Percentiles rank a stretch among this genome's conserved stretches.
Evolutionary conservation across 805 yeast species (phyloP).

Genomic region (Saturnispora mendoncae): DNA sequence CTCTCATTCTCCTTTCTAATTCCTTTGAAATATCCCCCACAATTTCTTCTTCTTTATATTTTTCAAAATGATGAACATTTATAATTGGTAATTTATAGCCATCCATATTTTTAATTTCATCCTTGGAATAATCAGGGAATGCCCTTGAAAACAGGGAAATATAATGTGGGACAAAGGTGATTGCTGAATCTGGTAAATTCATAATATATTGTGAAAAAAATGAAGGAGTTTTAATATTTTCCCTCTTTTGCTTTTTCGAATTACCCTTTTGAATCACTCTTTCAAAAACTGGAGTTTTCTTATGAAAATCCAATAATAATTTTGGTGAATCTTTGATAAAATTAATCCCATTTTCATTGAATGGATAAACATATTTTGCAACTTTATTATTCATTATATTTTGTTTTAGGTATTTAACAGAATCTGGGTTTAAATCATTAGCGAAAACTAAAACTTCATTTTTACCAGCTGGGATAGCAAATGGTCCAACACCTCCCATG

Average conservation of each 20-base stretch:
- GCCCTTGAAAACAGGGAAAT: slow-evolving; percentile 54
- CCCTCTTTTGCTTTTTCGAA: slow-evolving; percentile 11
- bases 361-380: slow-evolving; percentile 46
- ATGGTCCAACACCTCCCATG: slow-evolving; percentile 98
- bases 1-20: slow-evolving; percentile 55
- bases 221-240: slow-evolving; percentile 16
- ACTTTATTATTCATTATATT: slow-evolving; percentile 64
- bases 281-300: slow-evolving; percentile 30
- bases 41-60: slow-evolving; percentile 60
- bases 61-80: slow-evolving; percentile 90
- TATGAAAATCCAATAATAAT: slow-evolving; percentile 40
- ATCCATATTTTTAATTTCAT: slow-evolving; percentile 30
- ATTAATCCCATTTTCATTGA: slow-evolving; percentile 73
- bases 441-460: slow-evolving; percentile 75
- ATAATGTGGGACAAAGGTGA: slow-evolving; percentile 70
- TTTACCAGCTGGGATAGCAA: slow-evolving; percentile 92
- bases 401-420: slow-evolving; percentile 57
- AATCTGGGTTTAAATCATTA: slow-evolving; percentile 87
- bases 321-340: slow-evolving; percentile 58
- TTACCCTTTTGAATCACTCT: slow-evolving; percentile 22
- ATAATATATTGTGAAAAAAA: slow-evolving; percentile 70
- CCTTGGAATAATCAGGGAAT: slow-evolving; percentile 30
- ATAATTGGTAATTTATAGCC: slow-evolving; percentile 60
- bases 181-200: slow-evolving; percentile 93
- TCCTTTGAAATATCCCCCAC: slow-evolving; percentile 65